A percentile compares a stretch with the other conserved stretches of the same genome.
Conservation (phyloP, 192 early-diverging fungal species). For the Coemansia guatemalensis region DNA sequence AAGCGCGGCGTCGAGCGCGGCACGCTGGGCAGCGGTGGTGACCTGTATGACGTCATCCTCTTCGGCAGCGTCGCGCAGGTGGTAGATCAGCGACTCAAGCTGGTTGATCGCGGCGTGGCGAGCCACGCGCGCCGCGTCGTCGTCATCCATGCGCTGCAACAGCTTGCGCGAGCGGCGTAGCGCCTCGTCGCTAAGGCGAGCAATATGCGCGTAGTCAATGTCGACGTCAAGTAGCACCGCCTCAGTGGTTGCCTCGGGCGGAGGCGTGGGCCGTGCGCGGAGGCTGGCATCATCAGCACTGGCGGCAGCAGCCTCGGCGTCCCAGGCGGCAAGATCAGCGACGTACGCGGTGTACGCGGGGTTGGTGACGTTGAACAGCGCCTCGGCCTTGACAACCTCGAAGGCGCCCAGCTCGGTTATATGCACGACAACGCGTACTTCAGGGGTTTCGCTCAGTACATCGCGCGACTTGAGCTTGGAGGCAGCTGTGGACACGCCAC, state of each 20-base stretch:
- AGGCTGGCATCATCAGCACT: slow-evolving; percentile 33
- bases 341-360: slow-evolving; percentile 31
- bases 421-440: slow-evolving; percentile 81
- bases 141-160: slow-evolving; percentile 68
- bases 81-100: slow-evolving; percentile 90
- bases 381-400: slow-evolving; percentile 60
- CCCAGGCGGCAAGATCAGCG: slow-evolving; percentile 41
- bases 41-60: slow-evolving; percentile 69
- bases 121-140: slow-evolving; percentile 65
- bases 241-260: slow-evolving; percentile 31
- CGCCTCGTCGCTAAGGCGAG: slow-evolving; percentile 50
- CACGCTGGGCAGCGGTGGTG: slow-evolving; percentile 72
- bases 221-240: slow-evolving; percentile 61
- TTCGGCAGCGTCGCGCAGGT: slow-evolving; percentile 76
- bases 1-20: slow-evolving; percentile 57
- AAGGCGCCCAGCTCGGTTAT: slow-evolving; percentile 78
- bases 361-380: slow-evolving; percentile 53
- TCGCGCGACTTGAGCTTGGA: slow-evolving; percentile 62
- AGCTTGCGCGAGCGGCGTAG: slow-evolving; percentile 51
- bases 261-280: slow-evolving; percentile 26
- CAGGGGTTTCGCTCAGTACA: slow-evolving; percentile 60
- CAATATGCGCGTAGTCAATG: slow-evolving; percentile 57
- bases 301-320: slow-evolving; percentile 49
- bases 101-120: slow-evolving; percentile 84
- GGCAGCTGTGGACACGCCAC: slow-evolving; percentile 70